Evolutionary conservation across 225 moss, liverwort and hornwort genomes (phyloP).

Genomic region (Antitrichia curtipendula): DNA sequence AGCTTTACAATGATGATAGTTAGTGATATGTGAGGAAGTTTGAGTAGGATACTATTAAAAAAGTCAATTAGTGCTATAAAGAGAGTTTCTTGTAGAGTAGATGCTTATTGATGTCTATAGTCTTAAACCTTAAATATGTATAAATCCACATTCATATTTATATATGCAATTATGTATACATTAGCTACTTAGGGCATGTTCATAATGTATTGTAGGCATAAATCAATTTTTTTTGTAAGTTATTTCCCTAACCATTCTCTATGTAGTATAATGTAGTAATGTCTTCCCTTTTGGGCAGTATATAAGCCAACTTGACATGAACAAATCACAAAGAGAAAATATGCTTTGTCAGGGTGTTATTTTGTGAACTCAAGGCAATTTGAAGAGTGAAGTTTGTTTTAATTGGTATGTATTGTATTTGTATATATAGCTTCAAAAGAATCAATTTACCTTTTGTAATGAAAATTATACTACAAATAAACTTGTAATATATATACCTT

Average conservation of each 20-base stretch:
- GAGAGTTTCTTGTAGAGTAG: neutral
- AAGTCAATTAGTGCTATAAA: neutral
- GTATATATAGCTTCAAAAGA: neutral
- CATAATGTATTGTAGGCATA: neutral
- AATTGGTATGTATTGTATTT: neutral
- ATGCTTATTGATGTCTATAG: neutral
- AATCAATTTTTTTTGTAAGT: neutral
- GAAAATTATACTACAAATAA: neutral
- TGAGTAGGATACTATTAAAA: no score
- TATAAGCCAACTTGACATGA: neutral
- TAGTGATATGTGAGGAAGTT: neutral
- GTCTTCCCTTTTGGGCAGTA: accelerated
- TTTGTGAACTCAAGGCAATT: neutral
- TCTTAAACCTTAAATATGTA: neutral
- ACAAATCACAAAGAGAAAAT: neutral
- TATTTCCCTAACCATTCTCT: neutral
- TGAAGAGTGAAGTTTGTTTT: neutral
- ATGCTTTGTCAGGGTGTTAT: neutral
- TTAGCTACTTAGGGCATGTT: neutral
- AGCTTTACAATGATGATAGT: neutral
- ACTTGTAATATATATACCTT: neutral
- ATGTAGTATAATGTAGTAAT: no score
- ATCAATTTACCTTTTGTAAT: neutral
- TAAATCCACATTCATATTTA: neutral
- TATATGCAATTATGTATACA: neutral